Evolutionary conservation across 495 filamentous ascomycete genomes (phyloP).

Genomic region (Podospora sp.): DNA sequence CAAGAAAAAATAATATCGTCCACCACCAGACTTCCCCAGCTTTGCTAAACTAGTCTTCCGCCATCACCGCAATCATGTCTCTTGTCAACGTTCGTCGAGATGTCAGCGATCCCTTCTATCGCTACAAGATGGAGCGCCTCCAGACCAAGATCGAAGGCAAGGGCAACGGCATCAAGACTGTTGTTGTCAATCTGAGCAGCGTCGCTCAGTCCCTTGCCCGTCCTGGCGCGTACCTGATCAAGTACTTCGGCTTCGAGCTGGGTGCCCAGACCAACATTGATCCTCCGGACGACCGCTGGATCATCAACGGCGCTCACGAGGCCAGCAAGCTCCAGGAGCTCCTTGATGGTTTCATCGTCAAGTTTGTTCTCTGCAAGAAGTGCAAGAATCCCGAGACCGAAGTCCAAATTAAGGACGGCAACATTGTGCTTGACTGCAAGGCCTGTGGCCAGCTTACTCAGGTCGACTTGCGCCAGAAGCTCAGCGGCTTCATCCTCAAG

Average conservation of each 20-base stretch:
- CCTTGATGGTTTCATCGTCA: conserved; percentile 95
- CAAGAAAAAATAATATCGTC: conserved; percentile 14
- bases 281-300: conserved; percentile 97
- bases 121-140: conserved; percentile 99
- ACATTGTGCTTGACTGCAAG: conserved; percentile 94
- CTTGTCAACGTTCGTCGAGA: conserved; percentile 96
- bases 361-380: conserved; percentile 98
- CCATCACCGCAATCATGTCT: conserved; percentile 57
- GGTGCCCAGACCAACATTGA: conserved; percentile 98
- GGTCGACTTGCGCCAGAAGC: conserved; percentile 90
- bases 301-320: conserved; percentile 99
- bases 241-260: conserved; percentile 99
- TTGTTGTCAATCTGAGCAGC: conserved; percentile 95
- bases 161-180: conserved; percentile 96
- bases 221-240: conserved; percentile 93
- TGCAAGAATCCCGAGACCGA: conserved; percentile 99
- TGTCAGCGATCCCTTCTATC: conserved; percentile 98
- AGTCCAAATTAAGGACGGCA: conserved; percentile 87
- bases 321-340: conserved; percentile 95
- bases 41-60: conserved; percentile 27
- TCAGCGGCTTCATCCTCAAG: conserved; percentile 96
- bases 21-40: conserved; percentile 20
- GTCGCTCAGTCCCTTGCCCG: conserved; percentile 91
- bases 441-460: conserved; percentile 91
- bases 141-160: conserved; percentile 99